Evolutionary conservation across 495 filamentous ascomycete genomes (phyloP), one percentile per base, ranked within the genome.

Genomic region (Xylaria longipes): DNA sequence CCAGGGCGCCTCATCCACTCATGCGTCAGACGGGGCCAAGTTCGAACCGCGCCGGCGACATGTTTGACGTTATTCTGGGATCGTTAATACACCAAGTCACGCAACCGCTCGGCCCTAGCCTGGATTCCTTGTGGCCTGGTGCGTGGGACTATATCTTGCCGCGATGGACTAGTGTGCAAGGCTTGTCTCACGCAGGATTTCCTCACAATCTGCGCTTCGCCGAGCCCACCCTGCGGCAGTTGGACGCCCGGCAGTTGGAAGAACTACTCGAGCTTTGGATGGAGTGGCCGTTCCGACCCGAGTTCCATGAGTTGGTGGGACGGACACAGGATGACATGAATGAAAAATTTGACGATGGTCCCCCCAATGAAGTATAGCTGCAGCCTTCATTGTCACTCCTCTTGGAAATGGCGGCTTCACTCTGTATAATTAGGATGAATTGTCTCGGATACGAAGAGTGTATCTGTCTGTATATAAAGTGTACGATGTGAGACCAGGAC

Each of bases 211-310:
- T 78, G 17, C 78, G 81, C 17, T 14, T 48, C 8, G 75, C 77
- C 12, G 69, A 81, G 62, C 70, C 87, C 29, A 72, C 76, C 8
- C 70, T 81, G 20, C 74, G 89, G n/a, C 72, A 74, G 27, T 61
- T 91, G 27, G 83, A 77, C 27, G 70, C 76, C 65, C 70, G 71
- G 29, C 86, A 90, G 80, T 72, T 86, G 48, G 75, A 84, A n/a
- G 85, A 86, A 56, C 73, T 91, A 7, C 39, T 84, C 2, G 78
- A 84, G 69, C 81, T 82, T 14, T 92, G 86, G 84, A 79, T 84
- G 77, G 75, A 81, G 39, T 92, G 89, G 89, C 88, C 89, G n/a
- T 91, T 89, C 61, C 75, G 76, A n/a, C 86, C 87, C 1, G 67
- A 50, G 4, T 84, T 83, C 46, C 17, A 68, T 31, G 81, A 87